Base-by-base conservation (phyloP, 2,329 filamentous ascomycete species). In the Colletotrichum shisoi region DNA sequence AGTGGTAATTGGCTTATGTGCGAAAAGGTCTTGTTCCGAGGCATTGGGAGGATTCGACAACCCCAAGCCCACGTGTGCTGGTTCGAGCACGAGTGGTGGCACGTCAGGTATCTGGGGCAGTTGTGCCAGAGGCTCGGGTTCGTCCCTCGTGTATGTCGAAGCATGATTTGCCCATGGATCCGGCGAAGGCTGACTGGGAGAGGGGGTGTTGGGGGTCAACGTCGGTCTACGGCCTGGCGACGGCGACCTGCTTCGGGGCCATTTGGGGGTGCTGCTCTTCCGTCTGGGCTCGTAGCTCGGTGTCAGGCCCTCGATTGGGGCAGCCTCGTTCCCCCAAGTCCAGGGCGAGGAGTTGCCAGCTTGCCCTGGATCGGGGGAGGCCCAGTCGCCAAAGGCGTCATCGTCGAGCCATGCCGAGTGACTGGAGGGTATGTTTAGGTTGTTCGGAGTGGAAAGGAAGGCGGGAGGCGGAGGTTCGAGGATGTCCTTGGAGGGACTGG, bases 391-490 rank as follows among this genome's bases (percentile, higher is more conserved):
- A 62, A 78, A 75, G 2, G 72, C 75, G 57, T 77, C 76, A 19
- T 80, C 75, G 40, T 79, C 77, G 21, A 75, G 76, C 81, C 81
- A 83, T 19, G 80, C 79, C 11, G 80, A 81, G 17, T 76, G 74
- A 12, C 70, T 71, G 19, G 72, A 71, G n/a, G 72, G 72, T 21
- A 74, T 64, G 17, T 19, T 62, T 15, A 70, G 49, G 48, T 72
- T 72, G 62, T 70, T 45, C 37, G 73, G 72, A 17, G 73, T 72
- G 52, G 79, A 76, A 57, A 82, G 77, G 57, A 82, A 79, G 62
- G 79, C 80, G 68, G 75, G 78, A 24, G 79, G 80, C 1, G 80
- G 79, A 24, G 78, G 80, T 54, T 80, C 80, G 61, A 80, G 76
- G 51, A 78, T 74, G 40, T 73, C 71, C 58, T 76, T 76, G 44